These are phyloP conservation scores for Gossypium australe DNA, from an alignment of 345 rosid genomes.

Conservation along the genomic window DNA sequence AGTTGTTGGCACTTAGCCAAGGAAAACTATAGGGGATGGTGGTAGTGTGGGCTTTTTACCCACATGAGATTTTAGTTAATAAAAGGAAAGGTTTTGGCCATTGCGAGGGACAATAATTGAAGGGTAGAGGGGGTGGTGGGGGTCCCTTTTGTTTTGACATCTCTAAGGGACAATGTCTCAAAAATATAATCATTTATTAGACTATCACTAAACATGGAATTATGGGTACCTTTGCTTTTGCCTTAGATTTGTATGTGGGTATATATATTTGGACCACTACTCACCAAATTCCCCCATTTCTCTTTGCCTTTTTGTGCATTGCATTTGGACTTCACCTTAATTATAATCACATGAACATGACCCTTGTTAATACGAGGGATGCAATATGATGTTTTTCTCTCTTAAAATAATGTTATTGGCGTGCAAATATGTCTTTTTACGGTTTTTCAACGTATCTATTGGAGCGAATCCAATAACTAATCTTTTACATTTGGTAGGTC, in stretches of 20 bases:
- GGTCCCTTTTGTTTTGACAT: constrained; percentile 1
- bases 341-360: background rate
- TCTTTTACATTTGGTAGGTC: accelerated
- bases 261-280: background rate
- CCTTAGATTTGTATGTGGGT: background rate
- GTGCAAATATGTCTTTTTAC: no score
- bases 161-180: constrained; percentile 6
- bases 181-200: background rate
- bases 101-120: background rate
- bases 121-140: background rate
- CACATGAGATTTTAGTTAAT: background rate
- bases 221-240: background rate
- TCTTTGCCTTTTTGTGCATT: background rate
- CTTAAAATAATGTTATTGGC: no score
- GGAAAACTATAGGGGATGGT: background rate
- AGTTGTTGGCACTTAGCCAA: background rate
- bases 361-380: background rate
- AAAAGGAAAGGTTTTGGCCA: background rate
- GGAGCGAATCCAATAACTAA: no score
- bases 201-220: background rate
- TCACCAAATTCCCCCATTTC: background rate
- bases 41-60: background rate
- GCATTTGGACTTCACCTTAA: background rate
- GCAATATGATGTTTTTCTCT: background rate
- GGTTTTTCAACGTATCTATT: no score